Conservation (phyloP, 768 basidiomycete species). For the Psilocybe cubensis region DNA sequence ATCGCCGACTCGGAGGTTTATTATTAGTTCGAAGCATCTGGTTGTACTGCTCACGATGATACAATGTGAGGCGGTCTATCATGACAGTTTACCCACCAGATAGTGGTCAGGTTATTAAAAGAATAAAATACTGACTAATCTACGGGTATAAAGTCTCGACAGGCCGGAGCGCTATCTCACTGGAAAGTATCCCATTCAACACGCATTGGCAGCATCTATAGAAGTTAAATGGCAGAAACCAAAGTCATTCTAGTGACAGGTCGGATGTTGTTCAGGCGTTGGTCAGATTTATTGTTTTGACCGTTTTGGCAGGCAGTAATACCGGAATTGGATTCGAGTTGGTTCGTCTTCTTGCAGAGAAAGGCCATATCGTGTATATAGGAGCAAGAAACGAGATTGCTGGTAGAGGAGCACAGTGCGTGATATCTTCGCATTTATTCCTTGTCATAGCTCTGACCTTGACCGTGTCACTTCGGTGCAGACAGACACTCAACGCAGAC, state of each 20-base stretch:
- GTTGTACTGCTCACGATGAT: not conserved
- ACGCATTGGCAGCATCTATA: not conserved
- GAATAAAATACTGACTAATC: not conserved
- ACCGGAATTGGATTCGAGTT: slow-evolving; percentile 51
- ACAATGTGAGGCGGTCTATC: not conserved
- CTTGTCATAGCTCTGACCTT: not conserved
- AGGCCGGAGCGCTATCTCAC: not conserved
- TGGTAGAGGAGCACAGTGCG: slow-evolving; percentile 45
- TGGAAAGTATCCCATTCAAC: not conserved
- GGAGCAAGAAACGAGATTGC: slow-evolving; percentile 40
- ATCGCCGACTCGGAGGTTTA: too few species aligned
- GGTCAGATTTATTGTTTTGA: not conserved
- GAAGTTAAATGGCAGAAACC: not conserved
- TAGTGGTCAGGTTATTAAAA: not conserved
- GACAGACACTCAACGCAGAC: slow-evolving; percentile 34
- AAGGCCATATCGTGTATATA: slow-evolving; percentile 47
- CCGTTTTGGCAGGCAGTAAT: slow-evolving; percentile 37
- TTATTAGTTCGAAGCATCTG: not conserved
- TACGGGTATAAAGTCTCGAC: not conserved
- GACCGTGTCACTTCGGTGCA: slow-evolving; percentile 1
- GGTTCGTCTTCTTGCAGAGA: slow-evolving; percentile 43
- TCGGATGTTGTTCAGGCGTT: not conserved
- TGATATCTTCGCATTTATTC: not conserved
- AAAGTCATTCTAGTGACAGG: slow-evolving; percentile 7
- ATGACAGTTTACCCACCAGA: not conserved